Evolutionary conservation across 805 yeast species (phyloP).

Genomic region (Saturnispora diversa): DNA sequence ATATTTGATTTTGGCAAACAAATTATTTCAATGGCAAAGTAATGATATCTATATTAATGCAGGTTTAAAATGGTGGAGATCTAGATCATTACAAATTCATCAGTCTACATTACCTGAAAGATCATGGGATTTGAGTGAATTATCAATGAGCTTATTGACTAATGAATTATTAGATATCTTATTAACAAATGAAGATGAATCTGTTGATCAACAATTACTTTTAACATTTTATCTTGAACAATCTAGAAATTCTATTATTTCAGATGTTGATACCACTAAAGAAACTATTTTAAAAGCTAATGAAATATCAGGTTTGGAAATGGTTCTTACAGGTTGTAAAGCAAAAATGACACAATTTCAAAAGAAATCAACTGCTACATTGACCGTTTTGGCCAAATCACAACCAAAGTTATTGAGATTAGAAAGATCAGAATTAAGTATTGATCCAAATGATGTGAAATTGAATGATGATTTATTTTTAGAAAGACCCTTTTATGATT

Average conservation of each 20-base stretch:
- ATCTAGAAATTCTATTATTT: constrained; percentile 55
- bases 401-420: constrained; percentile 21
- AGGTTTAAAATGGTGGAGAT: constrained; percentile 65
- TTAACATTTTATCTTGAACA: constrained; percentile 54
- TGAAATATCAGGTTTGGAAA: constrained; percentile 49
- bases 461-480: constrained; percentile 71
- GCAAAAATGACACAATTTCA: constrained; percentile 86
- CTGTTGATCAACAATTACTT: constrained; percentile 30
- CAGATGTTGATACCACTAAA: constrained; percentile 53
- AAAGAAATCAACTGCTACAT: constrained; percentile 56
- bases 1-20: constrained; percentile 3
- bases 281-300: constrained; percentile 50
- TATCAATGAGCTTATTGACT: constrained; percentile 35
- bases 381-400: constrained; percentile 67
- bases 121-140: constrained; percentile 35
- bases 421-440: constrained; percentile 15
- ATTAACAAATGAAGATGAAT: constrained; percentile 27
- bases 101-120: constrained; percentile 57
- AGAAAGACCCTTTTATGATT: constrained; percentile 66
- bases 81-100: constrained; percentile 59
- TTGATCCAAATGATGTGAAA: constrained; percentile 47
- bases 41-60: constrained; percentile 34
- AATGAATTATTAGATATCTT: constrained; percentile 28
- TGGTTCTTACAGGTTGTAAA: constrained; percentile 76
- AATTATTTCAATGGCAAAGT: constrained; percentile 3